Conservation (phyloP, 2,329 filamentous ascomycete species). For the Stenocarpella maydis region DNA sequence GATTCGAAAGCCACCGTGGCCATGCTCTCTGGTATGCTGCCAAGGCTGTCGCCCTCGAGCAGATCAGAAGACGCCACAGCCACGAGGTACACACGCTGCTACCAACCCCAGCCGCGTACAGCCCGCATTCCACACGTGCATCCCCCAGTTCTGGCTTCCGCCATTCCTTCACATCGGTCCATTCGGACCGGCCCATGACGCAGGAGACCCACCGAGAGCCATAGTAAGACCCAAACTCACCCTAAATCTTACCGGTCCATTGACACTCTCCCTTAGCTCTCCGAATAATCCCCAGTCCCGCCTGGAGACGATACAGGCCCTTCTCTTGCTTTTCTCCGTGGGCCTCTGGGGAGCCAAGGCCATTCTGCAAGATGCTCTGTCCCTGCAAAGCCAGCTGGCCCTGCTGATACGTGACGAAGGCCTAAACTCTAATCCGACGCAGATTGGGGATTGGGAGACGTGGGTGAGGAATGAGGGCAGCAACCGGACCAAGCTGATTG, state of each 20-base stretch:
- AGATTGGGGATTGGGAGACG: slow-evolving; percentile 64
- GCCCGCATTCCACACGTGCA: slow-evolving; percentile 66
- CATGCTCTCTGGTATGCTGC: slow-evolving; percentile 70
- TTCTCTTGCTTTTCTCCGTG: slow-evolving; percentile 67
- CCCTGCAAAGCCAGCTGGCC: slow-evolving; percentile 65
- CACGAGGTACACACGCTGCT: slow-evolving; percentile 64
- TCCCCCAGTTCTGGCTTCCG: slow-evolving; percentile 65
- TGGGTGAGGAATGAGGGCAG: slow-evolving; percentile 66
- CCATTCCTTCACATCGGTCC: slow-evolving; percentile 66
- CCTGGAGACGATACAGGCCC: slow-evolving; percentile 71
- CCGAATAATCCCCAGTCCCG: slow-evolving; percentile 66
- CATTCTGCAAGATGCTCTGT: slow-evolving; percentile 67
- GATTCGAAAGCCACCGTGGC: slow-evolving; percentile 66
- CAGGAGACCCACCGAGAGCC: slow-evolving; percentile 67
- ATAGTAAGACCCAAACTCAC: slow-evolving; percentile 56
- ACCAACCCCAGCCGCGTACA: slow-evolving; percentile 65
- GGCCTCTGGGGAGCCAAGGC: slow-evolving; percentile 69
- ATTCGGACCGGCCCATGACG: slow-evolving; percentile 63
- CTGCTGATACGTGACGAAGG: slow-evolving; percentile 67
- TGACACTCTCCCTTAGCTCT: slow-evolving; percentile 49
- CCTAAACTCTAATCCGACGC: slow-evolving; percentile 56
- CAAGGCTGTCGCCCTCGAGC: slow-evolving; percentile 65
- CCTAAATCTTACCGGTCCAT: neutral
- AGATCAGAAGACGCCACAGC: slow-evolving; percentile 65
- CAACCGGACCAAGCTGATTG: slow-evolving; percentile 66